phyloP scores from a whole-genome alignment of 2,329 filamentous ascomycete species.

The Pyricularia grisea region DNA sequence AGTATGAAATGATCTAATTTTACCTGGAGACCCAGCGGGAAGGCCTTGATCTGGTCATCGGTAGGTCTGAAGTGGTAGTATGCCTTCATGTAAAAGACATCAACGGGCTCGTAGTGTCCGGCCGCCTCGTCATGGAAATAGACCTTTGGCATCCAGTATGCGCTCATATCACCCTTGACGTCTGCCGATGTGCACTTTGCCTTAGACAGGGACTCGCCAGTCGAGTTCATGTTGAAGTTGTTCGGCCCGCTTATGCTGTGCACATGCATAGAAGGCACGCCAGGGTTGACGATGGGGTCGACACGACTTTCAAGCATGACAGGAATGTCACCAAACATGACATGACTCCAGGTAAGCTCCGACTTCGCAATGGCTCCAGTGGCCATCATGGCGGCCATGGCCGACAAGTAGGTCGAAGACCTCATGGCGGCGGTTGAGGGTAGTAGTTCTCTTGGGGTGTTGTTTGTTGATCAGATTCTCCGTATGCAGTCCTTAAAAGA shows the following conservation, averaged over 20 bases:
- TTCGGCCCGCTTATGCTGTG: constrained; percentile 65
- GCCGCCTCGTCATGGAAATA: constrained; percentile 58
- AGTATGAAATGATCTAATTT: background rate
- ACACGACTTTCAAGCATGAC: constrained; percentile 48
- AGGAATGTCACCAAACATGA: background rate
- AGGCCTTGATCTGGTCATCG: constrained; percentile 57
- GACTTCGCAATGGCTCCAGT: constrained; percentile 29
- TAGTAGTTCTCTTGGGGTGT: no score
- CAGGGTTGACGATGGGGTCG: constrained; percentile 62
- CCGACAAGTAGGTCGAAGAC: constrained; percentile 10
- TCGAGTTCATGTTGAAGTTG: constrained; percentile 53
- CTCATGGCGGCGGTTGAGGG: background rate
- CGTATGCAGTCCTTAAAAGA: background rate
- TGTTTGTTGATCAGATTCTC: background rate
- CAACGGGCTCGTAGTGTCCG: constrained; percentile 54
- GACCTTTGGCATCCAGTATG: constrained; percentile 69
- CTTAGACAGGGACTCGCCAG: constrained; percentile 45
- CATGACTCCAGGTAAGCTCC: constrained; percentile 46
- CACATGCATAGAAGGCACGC: constrained; percentile 48
- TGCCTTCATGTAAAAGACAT: constrained; percentile 62
- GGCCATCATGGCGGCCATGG: constrained; percentile 27
- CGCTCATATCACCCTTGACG: constrained; percentile 58
- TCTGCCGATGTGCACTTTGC: constrained; percentile 65
- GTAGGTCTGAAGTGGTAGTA: constrained; percentile 68
- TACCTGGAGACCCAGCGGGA: constrained; percentile 55